Evolutionary conservation across 2,329 filamentous ascomycete species (phyloP), one percentile per base, ranked within the genome.

Genomic region (Aspergillus terreus): DNA sequence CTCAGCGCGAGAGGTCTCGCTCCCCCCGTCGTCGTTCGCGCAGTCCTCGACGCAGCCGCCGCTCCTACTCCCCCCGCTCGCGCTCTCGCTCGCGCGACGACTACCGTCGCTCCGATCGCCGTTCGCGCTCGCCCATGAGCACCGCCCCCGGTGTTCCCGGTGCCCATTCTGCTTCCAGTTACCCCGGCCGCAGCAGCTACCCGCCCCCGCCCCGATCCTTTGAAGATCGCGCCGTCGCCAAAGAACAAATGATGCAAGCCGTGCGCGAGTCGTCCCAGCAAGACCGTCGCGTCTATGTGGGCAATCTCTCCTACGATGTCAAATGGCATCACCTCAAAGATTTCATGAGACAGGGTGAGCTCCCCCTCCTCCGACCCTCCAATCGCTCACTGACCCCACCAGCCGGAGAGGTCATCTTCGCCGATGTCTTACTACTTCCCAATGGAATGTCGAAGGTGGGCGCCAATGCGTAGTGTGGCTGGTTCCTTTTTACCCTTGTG

Each of bases 381-480:
- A 1, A 10, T 30, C 27, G 27, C 27, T 30, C 27, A 30, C 27
- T 30, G 27, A 30, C 27, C 27, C 27, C 6, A 10, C 27, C 77
- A 97, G 94, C 94, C 80, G 94, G 94, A 83, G 92, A 97, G 77
- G 94, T 99, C 75, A 85, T 97, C 80, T 99, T 96, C 80, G 94
- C 94, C 81, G 94, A 99, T 83, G 94, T 99, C 72, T 86, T 99
- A 78, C 83, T 96, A 77, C 91, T 99, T 87, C 94, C 94, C 71
- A 99, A 99, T 84, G 94, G 94, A 92, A 99, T 99, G 94, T 97
- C 92, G 90, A 99, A 99, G 92, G 92, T 97, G 92, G 90, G 90
- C 91, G 85, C 86, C 82, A 88, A 88, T 81, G 85, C 80, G 82
- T 92, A 87, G 88, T 86, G 83, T 86, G 87, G 87, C 84, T 89